These are phyloP conservation scores for Aspergillus candidus DNA, from an alignment of 2,329 filamentous ascomycete species.

Conservation along the genomic window DNA sequence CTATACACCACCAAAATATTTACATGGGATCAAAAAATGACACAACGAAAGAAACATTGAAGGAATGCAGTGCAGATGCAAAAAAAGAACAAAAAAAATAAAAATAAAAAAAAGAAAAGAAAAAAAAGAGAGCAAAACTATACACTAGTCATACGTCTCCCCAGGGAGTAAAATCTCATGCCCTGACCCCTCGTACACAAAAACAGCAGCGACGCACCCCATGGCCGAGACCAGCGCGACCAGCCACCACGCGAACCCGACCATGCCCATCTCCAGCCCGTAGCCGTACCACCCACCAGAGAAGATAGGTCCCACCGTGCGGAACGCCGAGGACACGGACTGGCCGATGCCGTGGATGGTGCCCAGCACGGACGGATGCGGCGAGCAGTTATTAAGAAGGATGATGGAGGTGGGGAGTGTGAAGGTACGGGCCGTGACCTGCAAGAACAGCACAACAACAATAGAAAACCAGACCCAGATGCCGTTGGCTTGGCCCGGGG, in stretches of 20 bases:
- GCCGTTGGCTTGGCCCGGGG: slow-evolving; percentile 33
- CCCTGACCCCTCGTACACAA: slow-evolving; percentile 59
- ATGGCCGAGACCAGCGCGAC: slow-evolving; percentile 49
- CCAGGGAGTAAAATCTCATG: slow-evolving; percentile 49
- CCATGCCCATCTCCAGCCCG: slow-evolving; percentile 49
- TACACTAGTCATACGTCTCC: slow-evolving; percentile 28
- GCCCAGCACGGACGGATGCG: slow-evolving; percentile 54
- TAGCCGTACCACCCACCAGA: slow-evolving; percentile 51
- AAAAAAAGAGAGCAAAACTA: background rate
- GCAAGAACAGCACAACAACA: slow-evolving; percentile 57
- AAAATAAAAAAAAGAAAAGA: background rate
- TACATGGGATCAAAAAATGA: too few relatives aligned
- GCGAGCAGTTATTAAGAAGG: slow-evolving; percentile 54
- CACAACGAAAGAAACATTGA: too few relatives aligned
- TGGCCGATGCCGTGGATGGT: slow-evolving; percentile 56
- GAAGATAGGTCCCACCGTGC: slow-evolving; percentile 53
- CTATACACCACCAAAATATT: too few relatives aligned
- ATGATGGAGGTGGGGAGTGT: slow-evolving; percentile 56
- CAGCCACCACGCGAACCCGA: slow-evolving; percentile 54
- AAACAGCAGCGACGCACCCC: slow-evolving; percentile 54
- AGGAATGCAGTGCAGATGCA: background rate
- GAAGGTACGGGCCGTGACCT: slow-evolving; percentile 68
- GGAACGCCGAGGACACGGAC: slow-evolving; percentile 49
- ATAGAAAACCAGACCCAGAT: slow-evolving; percentile 60
- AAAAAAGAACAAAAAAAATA: background rate